Conservation (phyloP, 305 asterid genomes). For the Fraxinus platypoda region DNA sequence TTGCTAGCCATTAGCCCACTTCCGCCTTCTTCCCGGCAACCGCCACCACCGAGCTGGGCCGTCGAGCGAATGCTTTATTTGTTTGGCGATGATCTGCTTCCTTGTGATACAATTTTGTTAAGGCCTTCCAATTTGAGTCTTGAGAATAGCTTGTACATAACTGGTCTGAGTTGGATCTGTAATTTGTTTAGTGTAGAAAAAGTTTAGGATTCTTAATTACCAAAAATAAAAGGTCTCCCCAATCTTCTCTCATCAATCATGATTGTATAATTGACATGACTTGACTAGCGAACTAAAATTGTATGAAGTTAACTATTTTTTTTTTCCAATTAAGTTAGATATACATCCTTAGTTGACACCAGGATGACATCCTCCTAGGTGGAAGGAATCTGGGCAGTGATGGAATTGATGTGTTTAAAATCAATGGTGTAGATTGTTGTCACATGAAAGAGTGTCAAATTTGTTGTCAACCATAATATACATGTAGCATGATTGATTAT, state of each 20-base stretch:
- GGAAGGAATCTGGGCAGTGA: too few species aligned
- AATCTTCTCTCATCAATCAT: background rate
- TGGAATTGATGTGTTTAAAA: too few species aligned
- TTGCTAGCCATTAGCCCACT: conserved; percentile 3
- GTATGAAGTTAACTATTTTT: too few species aligned
- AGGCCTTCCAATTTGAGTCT: background rate
- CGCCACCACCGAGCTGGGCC: conserved; percentile 74
- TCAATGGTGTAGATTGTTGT: too few species aligned
- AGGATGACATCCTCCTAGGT: too few species aligned
- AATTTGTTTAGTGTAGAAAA: background rate
- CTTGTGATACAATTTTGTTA: conserved; percentile 17
- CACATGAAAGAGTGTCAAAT: too few species aligned
- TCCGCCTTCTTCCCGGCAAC: conserved; percentile 17
- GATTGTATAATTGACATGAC: background rate
- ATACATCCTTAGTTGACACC: too few species aligned
- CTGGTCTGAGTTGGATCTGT: background rate
- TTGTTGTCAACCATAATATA: too few species aligned
- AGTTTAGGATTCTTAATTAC: background rate
- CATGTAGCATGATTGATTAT: too few species aligned
- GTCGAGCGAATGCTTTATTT: conserved; percentile 74
- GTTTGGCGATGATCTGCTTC: conserved; percentile 81
- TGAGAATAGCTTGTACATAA: background rate
- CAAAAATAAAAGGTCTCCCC: background rate
- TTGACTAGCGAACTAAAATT: too few species aligned
- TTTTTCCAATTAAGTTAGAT: too few species aligned